These are phyloP conservation scores for Aspergillus uvarum DNA, from an alignment of 2,329 filamentous ascomycete species.

Conservation along the genomic window DNA sequence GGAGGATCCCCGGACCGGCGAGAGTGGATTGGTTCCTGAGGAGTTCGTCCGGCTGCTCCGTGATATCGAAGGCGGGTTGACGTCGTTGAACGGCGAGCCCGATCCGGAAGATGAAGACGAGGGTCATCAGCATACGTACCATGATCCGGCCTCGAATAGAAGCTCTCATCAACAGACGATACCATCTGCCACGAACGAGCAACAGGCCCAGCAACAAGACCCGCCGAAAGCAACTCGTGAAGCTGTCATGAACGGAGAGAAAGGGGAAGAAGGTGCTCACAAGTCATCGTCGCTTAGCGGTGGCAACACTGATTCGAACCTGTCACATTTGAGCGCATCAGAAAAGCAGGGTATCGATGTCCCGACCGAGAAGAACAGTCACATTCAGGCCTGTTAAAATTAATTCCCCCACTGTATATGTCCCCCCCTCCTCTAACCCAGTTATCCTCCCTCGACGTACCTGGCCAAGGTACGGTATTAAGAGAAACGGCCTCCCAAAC, in stretches of 20 bases:
- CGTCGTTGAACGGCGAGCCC: slow-evolving; percentile 62
- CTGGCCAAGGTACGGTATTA: neutral
- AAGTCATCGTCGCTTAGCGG: slow-evolving; percentile 19
- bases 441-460: neutral
- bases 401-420: neutral
- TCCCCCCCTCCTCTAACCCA: neutral
- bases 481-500: neutral
- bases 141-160: slow-evolving; percentile 55
- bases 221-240: slow-evolving; percentile 11
- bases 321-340: slow-evolving; percentile 8
- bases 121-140: slow-evolving; percentile 39
- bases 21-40: slow-evolving; percentile 93
- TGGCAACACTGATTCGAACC: slow-evolving; percentile 45
- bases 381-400: neutral
- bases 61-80: slow-evolving; percentile 89
- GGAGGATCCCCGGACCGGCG: slow-evolving; percentile 88
- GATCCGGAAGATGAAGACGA: slow-evolving; percentile 46
- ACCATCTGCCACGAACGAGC: slow-evolving; percentile 25
- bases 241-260: slow-evolving; percentile 26
- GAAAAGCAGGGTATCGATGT: slow-evolving; percentile 28
- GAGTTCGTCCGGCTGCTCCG: slow-evolving; percentile 90
- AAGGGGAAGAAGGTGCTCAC: slow-evolving; percentile 27
- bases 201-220: slow-evolving; percentile 23
- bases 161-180: slow-evolving; percentile 31
- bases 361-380: slow-evolving; percentile 24